Conservation (phyloP, 2,329 filamentous ascomycete species). For the Pleurostoma richardsiae region DNA sequence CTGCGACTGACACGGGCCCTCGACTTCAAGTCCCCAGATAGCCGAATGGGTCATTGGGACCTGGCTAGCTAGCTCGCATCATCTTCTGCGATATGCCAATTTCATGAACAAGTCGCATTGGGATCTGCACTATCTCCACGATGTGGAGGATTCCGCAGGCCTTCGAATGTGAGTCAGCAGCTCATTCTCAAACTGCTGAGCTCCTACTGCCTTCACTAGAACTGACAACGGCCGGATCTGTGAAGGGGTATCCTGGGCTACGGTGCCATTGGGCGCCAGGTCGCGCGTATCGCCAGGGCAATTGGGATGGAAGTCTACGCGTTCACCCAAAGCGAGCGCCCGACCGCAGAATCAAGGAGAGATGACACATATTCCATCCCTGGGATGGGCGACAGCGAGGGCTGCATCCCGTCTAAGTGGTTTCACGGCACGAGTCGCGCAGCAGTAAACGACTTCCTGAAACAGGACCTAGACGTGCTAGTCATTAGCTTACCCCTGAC, state of each 20-base stretch:
- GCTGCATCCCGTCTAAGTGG: conserved; percentile 34
- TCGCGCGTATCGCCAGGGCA: conserved; percentile 43
- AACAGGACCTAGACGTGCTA: conserved; percentile 34
- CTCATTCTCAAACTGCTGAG: neutral
- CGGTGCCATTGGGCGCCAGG: conserved; percentile 35
- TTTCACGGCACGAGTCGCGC: conserved; percentile 27
- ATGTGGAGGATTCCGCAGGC: conserved; percentile 9
- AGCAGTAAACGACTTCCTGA: conserved; percentile 32
- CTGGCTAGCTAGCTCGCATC: conserved; percentile 25
- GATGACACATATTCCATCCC: conserved; percentile 61
- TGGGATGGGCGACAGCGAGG: conserved; percentile 45
- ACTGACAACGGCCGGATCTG: neutral
- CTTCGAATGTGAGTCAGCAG: conserved; percentile 5
- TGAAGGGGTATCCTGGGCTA: conserved; percentile 32
- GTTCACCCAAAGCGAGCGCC: conserved; percentile 56
- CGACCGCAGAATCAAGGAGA: conserved; percentile 51
- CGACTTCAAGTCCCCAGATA: conserved; percentile 24
- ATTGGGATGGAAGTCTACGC: conserved; percentile 64
- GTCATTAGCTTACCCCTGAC: conserved; percentile 36
- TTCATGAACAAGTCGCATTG: conserved; percentile 22
- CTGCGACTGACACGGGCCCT: neutral
- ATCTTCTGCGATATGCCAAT: conserved; percentile 20
- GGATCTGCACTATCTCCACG: conserved; percentile 12
- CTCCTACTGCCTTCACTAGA: neutral
- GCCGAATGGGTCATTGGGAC: conserved; percentile 34